Evolutionary conservation across 306 rosid genomes (phyloP), one percentile per base, ranked within the genome.

Genomic region (Begonia peltatifolia): DNA sequence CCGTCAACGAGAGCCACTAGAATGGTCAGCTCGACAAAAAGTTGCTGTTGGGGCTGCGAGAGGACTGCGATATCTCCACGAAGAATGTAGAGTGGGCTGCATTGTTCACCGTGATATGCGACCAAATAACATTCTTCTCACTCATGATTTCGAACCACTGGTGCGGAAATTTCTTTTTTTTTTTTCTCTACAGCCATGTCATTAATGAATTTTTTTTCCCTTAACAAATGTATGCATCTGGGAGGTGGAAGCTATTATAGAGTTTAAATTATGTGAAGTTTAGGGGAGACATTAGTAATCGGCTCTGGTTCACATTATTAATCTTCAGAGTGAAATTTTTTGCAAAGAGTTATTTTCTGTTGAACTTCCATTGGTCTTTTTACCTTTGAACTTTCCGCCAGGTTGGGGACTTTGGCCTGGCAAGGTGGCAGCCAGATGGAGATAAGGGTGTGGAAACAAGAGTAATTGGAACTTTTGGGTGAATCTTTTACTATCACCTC

Each of bases 381-480:
- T 58, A 59, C 55, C 69, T 47, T 44, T 44, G 48, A n/a, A 11
- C 14, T 44, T 44, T 44, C 0, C 14, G 2, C 4, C 52, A 20
- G 99, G 99, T 92, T 66, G 99, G 99, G 59, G 99, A 92, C 71
- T 92, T 92, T 68, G 99, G 99, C 53, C 76, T 92, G 10, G 99
- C 99, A 18, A 86, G 99, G 79, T 92, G 99, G 99, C 99, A 92
- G 71, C 99, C 99, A 10, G 99, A 92, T 61, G 99, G 99, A 59
- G 99, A 86, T 60, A 70, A 76, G 0, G 99, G 96, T 49, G 99
- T 92, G 57, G 99, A 92, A 57, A 92, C 99, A 6, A 73, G 99
- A 75, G 96, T 92, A 11, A 92, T 92, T 60, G 99, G 99, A 78
- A 92, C 99, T 41, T 92, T 92, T 58, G 99, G 99, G 99, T 92